A percentile compares a stretch with the other conserved stretches of the same genome.
phyloP scores from a whole-genome alignment of 1,139 yeast species.

The Geotrichum siamense region DNA sequence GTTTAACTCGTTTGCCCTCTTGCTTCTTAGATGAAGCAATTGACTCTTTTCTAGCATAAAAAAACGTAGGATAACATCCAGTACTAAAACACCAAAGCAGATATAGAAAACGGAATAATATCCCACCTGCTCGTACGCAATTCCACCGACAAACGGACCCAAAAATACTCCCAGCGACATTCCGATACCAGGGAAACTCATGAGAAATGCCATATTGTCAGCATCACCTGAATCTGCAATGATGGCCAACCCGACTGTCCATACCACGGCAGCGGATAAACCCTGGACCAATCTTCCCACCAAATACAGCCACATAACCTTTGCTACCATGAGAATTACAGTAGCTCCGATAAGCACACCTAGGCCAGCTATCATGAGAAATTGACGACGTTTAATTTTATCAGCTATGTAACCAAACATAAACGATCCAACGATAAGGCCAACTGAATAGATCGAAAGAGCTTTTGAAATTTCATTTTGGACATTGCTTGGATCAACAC shows the following conservation, averaged over 20 bases:
- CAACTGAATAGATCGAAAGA: conserved; percentile 34
- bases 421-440: conserved; percentile 31
- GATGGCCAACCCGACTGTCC: conserved; percentile 38
- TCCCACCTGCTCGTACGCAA: conserved; percentile 33
- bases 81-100: conserved; percentile 30
- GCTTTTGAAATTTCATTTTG: conserved; percentile 31
- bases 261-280: conserved; percentile 34
- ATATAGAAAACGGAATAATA: conserved; percentile 33
- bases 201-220: conserved; percentile 26
- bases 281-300: conserved; percentile 35
- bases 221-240: conserved; percentile 31
- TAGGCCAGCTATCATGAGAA: conserved; percentile 32
- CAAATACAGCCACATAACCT: conserved; percentile 27
- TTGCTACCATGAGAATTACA: conserved; percentile 29
- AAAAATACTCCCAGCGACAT: conserved; percentile 31
- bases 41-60: conserved; percentile 30
- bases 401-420: conserved; percentile 33
- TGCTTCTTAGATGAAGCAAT: conserved; percentile 4
- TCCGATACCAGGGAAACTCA: conserved; percentile 33
- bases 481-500: conserved; percentile 26
- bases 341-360: conserved; percentile 31
- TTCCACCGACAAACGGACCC: conserved; percentile 36
- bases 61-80: conserved; percentile 32
- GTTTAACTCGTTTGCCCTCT: conserved; percentile 15
- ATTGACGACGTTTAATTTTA: conserved; percentile 24